These are phyloP conservation scores for Diphasiastrum complanatum DNA, from an alignment of 83 land plant species.

Conservation along the genomic window DNA sequence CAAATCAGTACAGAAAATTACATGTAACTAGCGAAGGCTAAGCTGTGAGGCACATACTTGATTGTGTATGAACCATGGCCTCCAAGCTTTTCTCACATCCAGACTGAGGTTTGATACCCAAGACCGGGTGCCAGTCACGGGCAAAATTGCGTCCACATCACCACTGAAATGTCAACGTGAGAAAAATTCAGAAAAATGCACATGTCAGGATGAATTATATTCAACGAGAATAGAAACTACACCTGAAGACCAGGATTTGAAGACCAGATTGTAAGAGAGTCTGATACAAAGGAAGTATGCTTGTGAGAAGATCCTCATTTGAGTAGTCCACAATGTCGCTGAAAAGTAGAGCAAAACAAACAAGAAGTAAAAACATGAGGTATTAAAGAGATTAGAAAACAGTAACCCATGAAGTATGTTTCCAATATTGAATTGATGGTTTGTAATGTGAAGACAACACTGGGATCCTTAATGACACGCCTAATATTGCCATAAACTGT, in stretches of 20 bases:
- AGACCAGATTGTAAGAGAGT: slow-evolving; percentile 24
- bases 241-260: slow-evolving; percentile 24
- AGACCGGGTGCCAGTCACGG: slow-evolving; percentile 28
- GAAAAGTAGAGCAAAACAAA: too few relatives aligned
- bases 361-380: too few relatives aligned
- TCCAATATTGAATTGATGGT: too few relatives aligned
- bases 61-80: slow-evolving; percentile 20
- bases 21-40: too few relatives aligned
- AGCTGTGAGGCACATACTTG: slow-evolving; percentile 15
- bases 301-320: slow-evolving; percentile 23
- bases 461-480: too few relatives aligned
- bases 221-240: neutral
- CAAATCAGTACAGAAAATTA: neutral
- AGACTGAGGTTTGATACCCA: slow-evolving; percentile 14
- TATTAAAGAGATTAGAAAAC: too few relatives aligned
- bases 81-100: slow-evolving; percentile 14
- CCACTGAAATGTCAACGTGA: slow-evolving; percentile 14
- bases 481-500: too few relatives aligned
- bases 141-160: slow-evolving; percentile 24
- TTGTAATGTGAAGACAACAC: too few relatives aligned
- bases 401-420: too few relatives aligned
- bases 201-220: neutral
- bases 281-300: slow-evolving; percentile 18
- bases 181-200: neutral
- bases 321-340: slow-evolving; percentile 27